A percentile compares a stretch with the other conserved stretches of the same genome.
phyloP scores from a whole-genome alignment of 2,329 filamentous ascomycete genomes.

The Aspergillus ochraceus region DNA sequence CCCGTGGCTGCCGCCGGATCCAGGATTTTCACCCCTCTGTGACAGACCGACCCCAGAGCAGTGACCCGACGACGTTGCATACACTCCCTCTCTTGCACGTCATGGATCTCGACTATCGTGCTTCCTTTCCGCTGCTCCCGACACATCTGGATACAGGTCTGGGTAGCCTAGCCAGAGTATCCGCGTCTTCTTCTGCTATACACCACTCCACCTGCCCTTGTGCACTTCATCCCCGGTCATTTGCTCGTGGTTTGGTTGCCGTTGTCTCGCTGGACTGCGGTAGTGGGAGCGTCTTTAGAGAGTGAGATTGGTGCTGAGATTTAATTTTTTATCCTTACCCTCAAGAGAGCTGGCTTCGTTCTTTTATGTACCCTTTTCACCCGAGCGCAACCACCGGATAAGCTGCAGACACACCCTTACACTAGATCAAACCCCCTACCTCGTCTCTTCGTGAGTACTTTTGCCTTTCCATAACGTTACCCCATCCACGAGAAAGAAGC shows the following conservation, averaged over 20 bases:
- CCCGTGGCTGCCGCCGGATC: background rate
- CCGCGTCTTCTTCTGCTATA: background rate
- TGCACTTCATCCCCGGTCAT: background rate
- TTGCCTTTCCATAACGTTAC: background rate
- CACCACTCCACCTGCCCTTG: background rate
- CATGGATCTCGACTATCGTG: background rate
- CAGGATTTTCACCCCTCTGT: background rate
- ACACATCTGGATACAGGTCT: background rate
- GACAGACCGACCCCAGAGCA: background rate
- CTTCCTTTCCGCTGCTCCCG: slow-evolving; percentile 9
- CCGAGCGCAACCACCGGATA: too few relatives aligned
- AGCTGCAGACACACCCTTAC: too few relatives aligned
- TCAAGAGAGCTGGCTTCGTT: too few relatives aligned
- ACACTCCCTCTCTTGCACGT: slow-evolving; percentile 4
- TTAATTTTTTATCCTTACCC: too few relatives aligned
- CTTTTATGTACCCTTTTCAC: too few relatives aligned
- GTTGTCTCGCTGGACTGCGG: background rate
- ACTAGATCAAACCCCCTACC: too few relatives aligned
- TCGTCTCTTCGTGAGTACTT: too few relatives aligned
- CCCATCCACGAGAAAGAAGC: background rate
- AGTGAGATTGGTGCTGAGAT: too few relatives aligned
- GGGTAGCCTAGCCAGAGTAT: background rate
- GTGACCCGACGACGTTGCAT: slow-evolving; percentile 1
- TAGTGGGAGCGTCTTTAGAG: background rate
- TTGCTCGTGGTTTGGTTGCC: background rate